A percentile compares a stretch with the other conserved stretches of the same genome.
These are phyloP conservation scores for Moelleriella libera DNA, from an alignment of 2,329 filamentous ascomycete species.

Conservation along the genomic window DNA sequence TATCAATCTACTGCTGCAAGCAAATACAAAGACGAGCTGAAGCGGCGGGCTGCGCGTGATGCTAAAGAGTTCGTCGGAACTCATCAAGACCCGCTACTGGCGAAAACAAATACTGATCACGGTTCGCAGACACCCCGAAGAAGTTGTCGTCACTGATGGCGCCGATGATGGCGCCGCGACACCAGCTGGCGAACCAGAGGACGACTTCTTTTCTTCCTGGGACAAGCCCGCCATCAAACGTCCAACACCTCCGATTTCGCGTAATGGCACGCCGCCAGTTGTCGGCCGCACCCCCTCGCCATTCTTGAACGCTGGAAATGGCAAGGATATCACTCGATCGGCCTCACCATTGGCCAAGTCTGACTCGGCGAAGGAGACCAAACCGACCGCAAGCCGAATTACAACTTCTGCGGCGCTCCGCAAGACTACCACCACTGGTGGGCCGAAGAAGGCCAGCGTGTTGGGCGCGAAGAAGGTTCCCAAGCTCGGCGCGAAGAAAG, in stretches of 20 bases:
- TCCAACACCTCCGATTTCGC: constrained; percentile 83
- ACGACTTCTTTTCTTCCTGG: constrained; percentile 99
- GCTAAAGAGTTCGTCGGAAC: constrained; percentile 55
- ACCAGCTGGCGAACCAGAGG: constrained; percentile 71
- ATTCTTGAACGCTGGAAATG: constrained; percentile 60
- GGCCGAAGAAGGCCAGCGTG: constrained; percentile 71
- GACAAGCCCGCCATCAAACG: constrained; percentile 96
- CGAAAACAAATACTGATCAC: neutral
- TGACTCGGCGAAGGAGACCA: constrained; percentile 36
- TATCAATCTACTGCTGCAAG: constrained; percentile 86
- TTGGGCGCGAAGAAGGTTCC: constrained; percentile 70
- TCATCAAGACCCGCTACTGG: no score
- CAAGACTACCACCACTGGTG: constrained; percentile 51
- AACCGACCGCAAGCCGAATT: constrained; percentile 54
- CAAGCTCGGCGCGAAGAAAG: constrained; percentile 89
- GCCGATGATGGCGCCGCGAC: constrained; percentile 56
- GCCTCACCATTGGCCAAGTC: constrained; percentile 66
- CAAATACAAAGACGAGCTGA: constrained; percentile 97
- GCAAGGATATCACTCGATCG: constrained; percentile 60
- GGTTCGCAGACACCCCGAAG: constrained; percentile 54
- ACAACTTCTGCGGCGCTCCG: constrained; percentile 71
- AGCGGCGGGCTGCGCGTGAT: constrained; percentile 70
- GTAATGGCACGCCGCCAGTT: constrained; percentile 73
- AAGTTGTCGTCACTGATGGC: constrained; percentile 73
- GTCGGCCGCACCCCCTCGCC: constrained; percentile 76